Conservation (phyloP, 768 basidiomycete species). For the Trametes meyenii region DNA sequence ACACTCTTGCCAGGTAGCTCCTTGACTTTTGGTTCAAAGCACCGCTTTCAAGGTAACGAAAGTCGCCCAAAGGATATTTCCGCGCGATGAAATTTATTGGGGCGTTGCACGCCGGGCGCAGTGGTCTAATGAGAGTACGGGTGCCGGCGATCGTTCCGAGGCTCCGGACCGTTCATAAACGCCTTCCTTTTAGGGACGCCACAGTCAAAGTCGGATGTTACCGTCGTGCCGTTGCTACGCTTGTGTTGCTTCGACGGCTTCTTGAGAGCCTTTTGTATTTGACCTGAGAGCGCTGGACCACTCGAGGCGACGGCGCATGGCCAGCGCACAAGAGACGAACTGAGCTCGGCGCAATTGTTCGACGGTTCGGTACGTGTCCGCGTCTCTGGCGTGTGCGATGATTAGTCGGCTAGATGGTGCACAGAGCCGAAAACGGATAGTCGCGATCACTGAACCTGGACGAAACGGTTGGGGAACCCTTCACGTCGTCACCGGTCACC, state of each 20-base stretch:
- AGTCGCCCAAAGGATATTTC: background rate
- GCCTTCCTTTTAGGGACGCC: background rate
- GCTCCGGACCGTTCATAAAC: background rate
- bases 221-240: background rate
- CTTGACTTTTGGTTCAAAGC: too few species aligned
- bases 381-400: background rate
- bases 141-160: background rate
- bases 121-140: background rate
- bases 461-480: constrained; percentile 13
- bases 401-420: constrained; percentile 2
- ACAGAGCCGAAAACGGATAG: constrained; percentile 1
- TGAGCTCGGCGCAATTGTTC: background rate
- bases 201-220: background rate
- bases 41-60: too few species aligned
- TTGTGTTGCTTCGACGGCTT: too few species aligned
- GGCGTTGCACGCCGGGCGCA: background rate
- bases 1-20: too few species aligned
- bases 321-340: too few species aligned
- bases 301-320: too few species aligned
- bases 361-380: background rate
- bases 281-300: too few species aligned
- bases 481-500: constrained; percentile 5
- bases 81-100: background rate
- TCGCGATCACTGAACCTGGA: background rate
- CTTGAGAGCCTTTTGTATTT: too few species aligned